Conservation (phyloP, 1,139 yeast species). For the Eremothecium coryli region DNA sequence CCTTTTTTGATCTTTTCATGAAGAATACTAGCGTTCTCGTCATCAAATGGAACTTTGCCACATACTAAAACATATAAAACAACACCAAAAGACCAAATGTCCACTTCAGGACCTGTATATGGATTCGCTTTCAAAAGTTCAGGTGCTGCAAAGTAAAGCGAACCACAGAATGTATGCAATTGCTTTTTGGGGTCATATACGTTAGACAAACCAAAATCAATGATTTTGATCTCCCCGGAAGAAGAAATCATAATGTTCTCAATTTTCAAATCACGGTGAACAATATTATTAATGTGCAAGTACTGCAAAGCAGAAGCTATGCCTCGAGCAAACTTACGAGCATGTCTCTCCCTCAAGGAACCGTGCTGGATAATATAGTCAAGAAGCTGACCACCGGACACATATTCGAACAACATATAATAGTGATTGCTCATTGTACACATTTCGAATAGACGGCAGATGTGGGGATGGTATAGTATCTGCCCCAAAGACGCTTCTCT, state of each 20-base stretch:
- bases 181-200: slow-evolving; percentile 63
- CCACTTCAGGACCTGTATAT: slow-evolving; percentile 94
- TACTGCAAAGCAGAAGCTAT: slow-evolving; percentile 91
- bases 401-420: slow-evolving; percentile 94
- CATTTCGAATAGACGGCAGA: slow-evolving; percentile 87
- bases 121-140: slow-evolving; percentile 89
- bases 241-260: slow-evolving; percentile 93
- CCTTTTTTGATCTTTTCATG: slow-evolving; percentile 95
- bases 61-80: slow-evolving; percentile 89
- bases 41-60: slow-evolving; percentile 98
- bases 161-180: slow-evolving; percentile 92
- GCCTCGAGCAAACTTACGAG: slow-evolving; percentile 93
- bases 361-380: slow-evolving; percentile 98
- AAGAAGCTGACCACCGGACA: slow-evolving; percentile 95
- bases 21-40: slow-evolving; percentile 81
- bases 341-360: slow-evolving; percentile 84
- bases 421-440: slow-evolving; percentile 95
- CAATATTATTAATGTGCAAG: slow-evolving; percentile 88
- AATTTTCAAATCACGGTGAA: slow-evolving; percentile 92
- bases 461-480: slow-evolving; percentile 82
- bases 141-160: slow-evolving; percentile 96
- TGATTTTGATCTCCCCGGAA: slow-evolving; percentile 87
- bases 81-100: slow-evolving; percentile 97
- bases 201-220: slow-evolving; percentile 93
- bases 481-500: slow-evolving; percentile 94